A percentile compares a stretch with the other conserved stretches of the same genome.
Evolutionary conservation across 176 grass and related monocot genomes (phyloP).

Genomic region (Echinochloa phyllopogon): DNA sequence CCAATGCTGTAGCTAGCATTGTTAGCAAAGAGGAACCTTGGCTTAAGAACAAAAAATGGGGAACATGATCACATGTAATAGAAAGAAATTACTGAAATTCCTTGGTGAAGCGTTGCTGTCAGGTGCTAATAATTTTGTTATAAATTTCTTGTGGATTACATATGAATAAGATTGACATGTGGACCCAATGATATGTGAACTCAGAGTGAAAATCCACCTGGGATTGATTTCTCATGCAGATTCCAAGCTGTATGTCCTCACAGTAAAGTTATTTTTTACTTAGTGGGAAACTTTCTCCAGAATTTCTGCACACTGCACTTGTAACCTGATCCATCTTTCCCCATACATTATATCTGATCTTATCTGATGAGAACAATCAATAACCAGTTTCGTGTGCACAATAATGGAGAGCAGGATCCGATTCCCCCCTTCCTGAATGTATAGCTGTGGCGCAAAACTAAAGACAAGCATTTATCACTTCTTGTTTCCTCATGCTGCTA

Average conservation of each 20-base stretch:
- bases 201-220: slow-evolving; percentile 1
- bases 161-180: background rate
- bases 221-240: background rate
- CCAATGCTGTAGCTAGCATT: slow-evolving; percentile 21
- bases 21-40: slow-evolving; percentile 20
- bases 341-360: slow-evolving; percentile 23
- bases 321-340: slow-evolving; percentile 21
- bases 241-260: background rate
- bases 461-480: slow-evolving; percentile 51
- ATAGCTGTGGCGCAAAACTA: slow-evolving; percentile 54
- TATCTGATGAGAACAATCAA: background rate
- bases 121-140: background rate
- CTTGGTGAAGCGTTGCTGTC: background rate
- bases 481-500: slow-evolving; percentile 28
- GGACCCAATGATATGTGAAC: slow-evolving; percentile 5
- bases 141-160: background rate
- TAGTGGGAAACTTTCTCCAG: background rate
- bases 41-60: background rate
- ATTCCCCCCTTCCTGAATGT: slow-evolving; percentile 26
- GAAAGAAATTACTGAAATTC: slow-evolving; percentile 1
- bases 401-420: slow-evolving; percentile 50
- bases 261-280: background rate
- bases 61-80: background rate
- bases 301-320: background rate
- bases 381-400: background rate